These are phyloP conservation scores for Vitis vinifera DNA, from an alignment of 164 flowering plant genomes.

Conservation along the genomic window DNA sequence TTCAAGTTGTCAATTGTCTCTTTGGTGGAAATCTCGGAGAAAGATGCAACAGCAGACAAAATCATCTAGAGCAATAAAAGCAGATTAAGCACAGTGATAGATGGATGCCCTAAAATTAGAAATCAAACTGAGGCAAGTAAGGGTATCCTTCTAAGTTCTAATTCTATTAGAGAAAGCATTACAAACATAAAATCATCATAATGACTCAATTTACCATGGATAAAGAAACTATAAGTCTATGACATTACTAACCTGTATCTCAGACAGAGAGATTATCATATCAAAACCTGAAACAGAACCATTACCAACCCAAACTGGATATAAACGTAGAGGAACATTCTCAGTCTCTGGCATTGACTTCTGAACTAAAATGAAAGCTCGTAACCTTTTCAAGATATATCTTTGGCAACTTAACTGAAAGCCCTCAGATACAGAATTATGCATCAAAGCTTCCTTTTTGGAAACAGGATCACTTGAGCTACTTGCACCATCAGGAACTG, in stretches of 20 bases:
- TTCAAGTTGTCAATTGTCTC: constrained; percentile 21
- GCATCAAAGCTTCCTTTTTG: constrained; percentile 13
- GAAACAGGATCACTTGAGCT: constrained; percentile 30
- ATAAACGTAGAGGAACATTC: constrained; percentile 12
- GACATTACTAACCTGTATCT: constrained; percentile 57
- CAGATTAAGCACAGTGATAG: constrained; percentile 12
- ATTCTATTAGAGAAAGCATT: constrained; percentile 3
- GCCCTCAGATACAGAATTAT: constrained; percentile 10
- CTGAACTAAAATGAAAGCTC: constrained; percentile 46
- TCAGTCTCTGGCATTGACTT: constrained; percentile 26
- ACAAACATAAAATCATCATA: background rate
- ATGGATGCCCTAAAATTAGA: constrained; percentile 6
- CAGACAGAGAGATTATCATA: constrained; percentile 60
- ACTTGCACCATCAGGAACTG: constrained; percentile 26
- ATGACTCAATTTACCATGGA: background rate
- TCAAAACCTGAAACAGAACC: constrained; percentile 75
- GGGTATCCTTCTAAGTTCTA: background rate
- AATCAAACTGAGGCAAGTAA: background rate
- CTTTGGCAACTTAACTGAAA: constrained; percentile 27
- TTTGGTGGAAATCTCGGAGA: constrained; percentile 36
- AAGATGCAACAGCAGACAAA: constrained; percentile 43
- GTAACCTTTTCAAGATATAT: constrained; percentile 53
- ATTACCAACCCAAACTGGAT: constrained; percentile 63
- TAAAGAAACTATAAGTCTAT: background rate
- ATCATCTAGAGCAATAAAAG: constrained; percentile 54